Conservation (phyloP, 1,139 yeast genomes). For the Ashbya aceris region DNA sequence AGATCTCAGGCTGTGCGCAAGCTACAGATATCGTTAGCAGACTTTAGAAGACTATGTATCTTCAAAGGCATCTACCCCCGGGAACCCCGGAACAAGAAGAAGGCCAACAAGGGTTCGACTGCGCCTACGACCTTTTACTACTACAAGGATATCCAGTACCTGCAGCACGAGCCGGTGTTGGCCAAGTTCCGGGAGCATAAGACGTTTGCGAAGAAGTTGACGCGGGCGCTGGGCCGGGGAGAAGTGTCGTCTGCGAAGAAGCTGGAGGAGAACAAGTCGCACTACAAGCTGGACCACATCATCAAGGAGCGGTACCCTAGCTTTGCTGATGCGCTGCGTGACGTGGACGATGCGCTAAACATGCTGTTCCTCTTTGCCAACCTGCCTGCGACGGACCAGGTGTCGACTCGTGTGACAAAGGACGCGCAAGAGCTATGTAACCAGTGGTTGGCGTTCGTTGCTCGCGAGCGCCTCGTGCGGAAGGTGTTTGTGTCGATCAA, state of each 20-base stretch:
- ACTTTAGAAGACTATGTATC: slow-evolving; percentile 93
- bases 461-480: slow-evolving; percentile 70
- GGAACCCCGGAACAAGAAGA: slow-evolving; percentile 92
- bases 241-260: slow-evolving; percentile 84
- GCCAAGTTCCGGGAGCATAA: slow-evolving; percentile 92
- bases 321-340: slow-evolving; percentile 84
- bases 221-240: slow-evolving; percentile 85
- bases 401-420: slow-evolving; percentile 66
- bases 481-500: slow-evolving; percentile 94
- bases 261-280: slow-evolving; percentile 72
- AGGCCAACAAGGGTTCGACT: slow-evolving; percentile 94
- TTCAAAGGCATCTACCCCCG: slow-evolving; percentile 95
- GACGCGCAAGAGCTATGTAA: slow-evolving; percentile 83
- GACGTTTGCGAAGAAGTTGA: slow-evolving; percentile 83
- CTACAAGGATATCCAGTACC: slow-evolving; percentile 85
- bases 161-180: slow-evolving; percentile 90
- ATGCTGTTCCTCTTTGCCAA: slow-evolving; percentile 91
- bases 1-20: slow-evolving; percentile 92
- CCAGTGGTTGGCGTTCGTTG: slow-evolving; percentile 93
- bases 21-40: slow-evolving; percentile 91
- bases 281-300: slow-evolving; percentile 78
- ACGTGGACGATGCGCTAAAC: slow-evolving; percentile 88
- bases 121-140: slow-evolving; percentile 95
- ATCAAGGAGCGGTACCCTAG: slow-evolving; percentile 95
- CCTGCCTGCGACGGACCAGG: slow-evolving; percentile 87